These are phyloP conservation scores for Achlya hypogyna DNA, from an alignment of 352 stramenopile species.

Conservation along the genomic window DNA sequence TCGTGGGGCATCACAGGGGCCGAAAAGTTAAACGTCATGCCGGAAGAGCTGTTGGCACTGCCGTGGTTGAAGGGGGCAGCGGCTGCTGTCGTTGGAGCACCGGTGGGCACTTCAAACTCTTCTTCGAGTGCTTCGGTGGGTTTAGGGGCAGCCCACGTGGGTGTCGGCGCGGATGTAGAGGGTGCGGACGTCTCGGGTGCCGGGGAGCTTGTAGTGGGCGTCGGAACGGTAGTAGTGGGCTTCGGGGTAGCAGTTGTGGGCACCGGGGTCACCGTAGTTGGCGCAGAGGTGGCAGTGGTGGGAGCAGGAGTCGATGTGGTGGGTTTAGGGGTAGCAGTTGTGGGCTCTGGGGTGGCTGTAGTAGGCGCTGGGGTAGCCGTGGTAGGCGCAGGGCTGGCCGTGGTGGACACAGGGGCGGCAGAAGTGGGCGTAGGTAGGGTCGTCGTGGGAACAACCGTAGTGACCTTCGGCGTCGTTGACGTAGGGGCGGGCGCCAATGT, in stretches of 20 bases:
- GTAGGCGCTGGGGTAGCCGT: background rate
- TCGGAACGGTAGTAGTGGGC: background rate
- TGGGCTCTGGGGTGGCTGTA: conserved; percentile 1
- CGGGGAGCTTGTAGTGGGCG: background rate
- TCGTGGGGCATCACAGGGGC: too few species aligned
- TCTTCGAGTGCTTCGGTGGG: background rate
- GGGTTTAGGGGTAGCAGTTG: background rate
- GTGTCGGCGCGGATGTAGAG: background rate
- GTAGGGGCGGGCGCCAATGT: background rate
- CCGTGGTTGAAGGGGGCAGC: too few species aligned
- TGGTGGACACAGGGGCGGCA: background rate
- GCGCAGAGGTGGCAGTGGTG: background rate
- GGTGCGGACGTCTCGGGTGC: background rate
- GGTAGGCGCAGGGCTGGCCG: background rate
- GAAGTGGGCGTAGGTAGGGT: background rate
- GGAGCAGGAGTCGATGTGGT: background rate
- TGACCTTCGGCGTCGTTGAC: background rate
- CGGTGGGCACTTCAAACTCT: too few species aligned
- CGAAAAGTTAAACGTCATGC: too few species aligned
- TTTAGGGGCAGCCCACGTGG: background rate
- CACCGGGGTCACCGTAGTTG: background rate
- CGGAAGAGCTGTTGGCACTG: too few species aligned
- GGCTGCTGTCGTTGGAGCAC: too few species aligned
- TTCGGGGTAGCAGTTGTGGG: background rate
- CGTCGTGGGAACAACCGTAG: background rate